phyloP scores from a whole-genome alignment of 1,139 yeast genomes.

The Hansenula sp. region DNA sequence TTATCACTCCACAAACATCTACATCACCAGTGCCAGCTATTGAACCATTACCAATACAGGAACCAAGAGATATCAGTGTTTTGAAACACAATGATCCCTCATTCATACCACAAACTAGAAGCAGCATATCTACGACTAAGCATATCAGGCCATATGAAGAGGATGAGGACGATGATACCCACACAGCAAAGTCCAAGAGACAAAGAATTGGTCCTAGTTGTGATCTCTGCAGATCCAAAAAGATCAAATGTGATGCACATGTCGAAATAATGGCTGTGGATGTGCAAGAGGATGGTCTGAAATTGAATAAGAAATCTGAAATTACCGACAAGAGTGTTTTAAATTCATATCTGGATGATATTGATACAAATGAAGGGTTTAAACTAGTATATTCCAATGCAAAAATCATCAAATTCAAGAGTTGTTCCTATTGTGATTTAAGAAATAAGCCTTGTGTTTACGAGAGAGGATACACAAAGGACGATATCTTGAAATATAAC shows the following conservation, averaged over 20 bases:
- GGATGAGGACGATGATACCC: neutral
- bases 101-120: too few relatives aligned
- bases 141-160: neutral
- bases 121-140: neutral
- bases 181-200: slow-evolving; percentile 30
- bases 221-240: slow-evolving; percentile 66
- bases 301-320: slow-evolving; percentile 1
- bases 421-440: slow-evolving; percentile 16
- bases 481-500: slow-evolving; percentile 11
- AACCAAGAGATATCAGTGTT: too few relatives aligned
- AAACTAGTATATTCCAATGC: slow-evolving; percentile 12
- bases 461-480: slow-evolving; percentile 20
- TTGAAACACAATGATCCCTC: neutral
- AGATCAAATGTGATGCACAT: slow-evolving; percentile 73
- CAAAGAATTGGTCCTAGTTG: slow-evolving; percentile 77
- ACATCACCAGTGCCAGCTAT: too few relatives aligned
- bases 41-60: too few relatives aligned
- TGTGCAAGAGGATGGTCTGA: neutral
- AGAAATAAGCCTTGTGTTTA: slow-evolving; percentile 7
- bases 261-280: slow-evolving; percentile 31
- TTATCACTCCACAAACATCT: too few relatives aligned
- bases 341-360: slow-evolving; percentile 2
- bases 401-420: slow-evolving; percentile 19
- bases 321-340: slow-evolving; percentile 1
- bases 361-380: slow-evolving; percentile 10